Percentiles rank a stretch among this genome's conserved stretches.
Conservation (phyloP, 73 alveolate genomes). For the Strombidium stylifer region DNA sequence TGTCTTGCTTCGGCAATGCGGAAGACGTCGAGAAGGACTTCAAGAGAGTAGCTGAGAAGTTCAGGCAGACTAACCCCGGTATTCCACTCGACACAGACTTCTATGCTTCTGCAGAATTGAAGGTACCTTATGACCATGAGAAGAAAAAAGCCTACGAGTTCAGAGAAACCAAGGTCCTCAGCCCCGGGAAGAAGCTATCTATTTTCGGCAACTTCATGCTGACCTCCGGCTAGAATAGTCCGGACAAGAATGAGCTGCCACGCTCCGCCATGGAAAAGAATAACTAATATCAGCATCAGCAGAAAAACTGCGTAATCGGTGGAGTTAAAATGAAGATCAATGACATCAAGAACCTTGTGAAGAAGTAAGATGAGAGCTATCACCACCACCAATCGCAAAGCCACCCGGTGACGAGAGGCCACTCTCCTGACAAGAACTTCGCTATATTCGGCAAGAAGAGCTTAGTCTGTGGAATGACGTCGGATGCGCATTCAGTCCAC, state of each 20-base stretch:
- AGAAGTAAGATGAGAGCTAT: neutral
- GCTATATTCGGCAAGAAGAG: neutral
- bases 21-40: conserved; percentile 36
- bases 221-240: neutral
- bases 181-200: conserved; percentile 3
- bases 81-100: neutral
- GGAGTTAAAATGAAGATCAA: neutral
- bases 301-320: neutral
- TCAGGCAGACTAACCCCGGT: neutral
- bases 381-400: too few species aligned
- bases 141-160: neutral
- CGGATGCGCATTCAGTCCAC: neutral
- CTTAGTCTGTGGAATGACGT: neutral
- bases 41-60: conserved; percentile 5
- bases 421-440: too few species aligned
- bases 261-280: neutral
- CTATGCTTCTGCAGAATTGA: neutral
- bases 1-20: conserved; percentile 49
- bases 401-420: too few species aligned
- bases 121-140: neutral
- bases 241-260: neutral
- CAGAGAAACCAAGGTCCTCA: neutral
- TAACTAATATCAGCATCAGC: neutral
- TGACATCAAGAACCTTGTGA: neutral
- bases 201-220: conserved; percentile 17